These are phyloP conservation scores for Niebla homalea DNA, from an alignment of 495 filamentous ascomycete genomes.

Conservation along the genomic window DNA sequence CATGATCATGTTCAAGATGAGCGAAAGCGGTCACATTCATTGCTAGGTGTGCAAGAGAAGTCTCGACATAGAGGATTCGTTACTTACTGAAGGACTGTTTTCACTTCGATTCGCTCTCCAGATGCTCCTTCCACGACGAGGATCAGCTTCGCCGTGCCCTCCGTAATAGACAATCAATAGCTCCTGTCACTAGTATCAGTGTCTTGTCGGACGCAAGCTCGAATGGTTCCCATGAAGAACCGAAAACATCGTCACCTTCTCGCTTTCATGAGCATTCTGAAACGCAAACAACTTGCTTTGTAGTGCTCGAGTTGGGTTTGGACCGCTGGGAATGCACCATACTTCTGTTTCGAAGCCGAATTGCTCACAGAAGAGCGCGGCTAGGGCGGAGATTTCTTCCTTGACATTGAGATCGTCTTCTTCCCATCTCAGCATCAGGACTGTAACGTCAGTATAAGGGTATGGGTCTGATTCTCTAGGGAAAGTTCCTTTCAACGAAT, in stretches of 20 bases:
- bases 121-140: constrained; percentile 4
- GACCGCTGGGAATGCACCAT: constrained; percentile 3
- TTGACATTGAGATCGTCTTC: constrained; percentile 9
- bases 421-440: constrained; percentile 5
- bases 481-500: background rate
- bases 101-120: constrained; percentile 4
- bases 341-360: constrained; percentile 4
- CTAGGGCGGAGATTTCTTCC: constrained; percentile 1
- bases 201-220: no score
- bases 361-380: background rate
- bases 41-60: no score
- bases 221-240: no score
- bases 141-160: constrained; percentile 5
- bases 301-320: background rate
- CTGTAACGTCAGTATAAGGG: constrained; percentile 6
- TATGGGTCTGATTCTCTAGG: background rate
- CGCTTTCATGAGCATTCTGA: constrained; percentile 4
- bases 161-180: constrained; percentile 12
- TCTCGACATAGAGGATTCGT: no score
- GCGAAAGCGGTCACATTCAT: background rate
- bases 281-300: constrained; percentile 7
- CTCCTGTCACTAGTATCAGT: background rate
- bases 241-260: background rate
- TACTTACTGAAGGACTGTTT: background rate
- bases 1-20: background rate